Evolutionary conservation across 805 yeast species (phyloP).

Genomic region (Kodamaea restingae): DNA sequence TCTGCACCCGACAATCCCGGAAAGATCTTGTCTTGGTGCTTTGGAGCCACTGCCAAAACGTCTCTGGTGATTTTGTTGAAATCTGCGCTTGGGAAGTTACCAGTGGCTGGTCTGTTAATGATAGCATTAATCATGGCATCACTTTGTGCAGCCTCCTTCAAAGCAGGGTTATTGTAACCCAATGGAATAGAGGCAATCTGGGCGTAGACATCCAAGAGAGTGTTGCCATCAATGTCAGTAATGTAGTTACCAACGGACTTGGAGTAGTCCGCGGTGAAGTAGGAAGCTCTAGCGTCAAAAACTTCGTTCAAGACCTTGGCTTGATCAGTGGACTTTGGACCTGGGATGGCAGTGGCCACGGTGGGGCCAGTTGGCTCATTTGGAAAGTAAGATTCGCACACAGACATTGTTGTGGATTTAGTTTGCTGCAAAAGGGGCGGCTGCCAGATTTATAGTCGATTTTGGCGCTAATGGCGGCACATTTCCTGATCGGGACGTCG

Average conservation of each 20-base stretch:
- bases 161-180: slow-evolving; percentile 81
- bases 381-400: slow-evolving; percentile 63
- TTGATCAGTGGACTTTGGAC: slow-evolving; percentile 59
- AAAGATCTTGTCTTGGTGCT: slow-evolving; percentile 73
- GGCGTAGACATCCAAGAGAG: slow-evolving; percentile 68
- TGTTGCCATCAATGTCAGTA: slow-evolving; percentile 77
- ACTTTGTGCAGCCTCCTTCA: slow-evolving; percentile 63
- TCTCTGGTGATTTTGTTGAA: slow-evolving; percentile 52
- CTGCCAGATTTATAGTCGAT: neutral
- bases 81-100: slow-evolving; percentile 51
- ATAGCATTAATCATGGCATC: slow-evolving; percentile 69
- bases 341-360: slow-evolving; percentile 61
- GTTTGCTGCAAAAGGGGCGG: neutral
- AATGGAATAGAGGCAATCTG: slow-evolving; percentile 83
- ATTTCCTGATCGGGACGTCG: neutral
- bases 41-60: slow-evolving; percentile 66
- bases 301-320: slow-evolving; percentile 54
- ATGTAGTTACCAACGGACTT: slow-evolving; percentile 78
- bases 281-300: slow-evolving; percentile 68
- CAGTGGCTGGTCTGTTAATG: slow-evolving; percentile 81
- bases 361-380: slow-evolving; percentile 72
- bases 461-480: neutral
- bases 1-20: slow-evolving; percentile 81
- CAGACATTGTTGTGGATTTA: slow-evolving; percentile 27
- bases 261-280: slow-evolving; percentile 71